Evolutionary conservation across 2,329 filamentous ascomycete species (phyloP).

Genomic region (Orbilia brochopaga): DNA sequence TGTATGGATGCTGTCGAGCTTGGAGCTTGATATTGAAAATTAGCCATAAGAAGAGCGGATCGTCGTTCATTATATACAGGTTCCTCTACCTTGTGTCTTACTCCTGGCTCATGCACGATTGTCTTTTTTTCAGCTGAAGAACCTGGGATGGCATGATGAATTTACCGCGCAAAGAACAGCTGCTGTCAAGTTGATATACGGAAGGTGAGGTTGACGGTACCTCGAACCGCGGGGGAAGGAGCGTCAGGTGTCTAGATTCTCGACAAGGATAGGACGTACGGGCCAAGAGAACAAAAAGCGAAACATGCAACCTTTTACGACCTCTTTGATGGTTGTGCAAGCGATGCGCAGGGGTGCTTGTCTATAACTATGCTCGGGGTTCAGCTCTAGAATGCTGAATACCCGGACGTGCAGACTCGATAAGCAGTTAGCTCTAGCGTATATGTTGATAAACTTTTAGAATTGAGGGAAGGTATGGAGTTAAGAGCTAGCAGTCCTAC

Average conservation of each 20-base stretch:
- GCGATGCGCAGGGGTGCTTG: no score
- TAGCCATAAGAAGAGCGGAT: not conserved
- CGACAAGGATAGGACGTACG: not conserved
- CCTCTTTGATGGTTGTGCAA: no score
- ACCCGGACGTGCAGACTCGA: no score
- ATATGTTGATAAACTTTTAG: no score
- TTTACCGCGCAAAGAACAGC: not conserved
- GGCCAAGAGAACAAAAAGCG: no score
- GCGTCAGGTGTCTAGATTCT: not conserved
- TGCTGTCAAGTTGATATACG: not conserved
- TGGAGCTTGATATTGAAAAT: not conserved
- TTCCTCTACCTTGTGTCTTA: not conserved
- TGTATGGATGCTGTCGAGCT: not conserved
- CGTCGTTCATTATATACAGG: constrained; percentile 13
- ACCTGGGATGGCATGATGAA: not conserved
- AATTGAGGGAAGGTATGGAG: no score
- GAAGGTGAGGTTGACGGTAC: not conserved
- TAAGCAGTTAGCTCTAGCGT: no score
- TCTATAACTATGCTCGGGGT: no score
- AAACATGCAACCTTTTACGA: no score
- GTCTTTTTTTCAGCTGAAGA: not conserved
- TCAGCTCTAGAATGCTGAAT: no score
- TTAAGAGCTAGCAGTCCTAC: no score
- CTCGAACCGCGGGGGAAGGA: not conserved
- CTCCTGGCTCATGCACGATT: not conserved